Base-by-base conservation (phyloP, 139 green algal genomes). In the Gonium pectorale region DNA sequence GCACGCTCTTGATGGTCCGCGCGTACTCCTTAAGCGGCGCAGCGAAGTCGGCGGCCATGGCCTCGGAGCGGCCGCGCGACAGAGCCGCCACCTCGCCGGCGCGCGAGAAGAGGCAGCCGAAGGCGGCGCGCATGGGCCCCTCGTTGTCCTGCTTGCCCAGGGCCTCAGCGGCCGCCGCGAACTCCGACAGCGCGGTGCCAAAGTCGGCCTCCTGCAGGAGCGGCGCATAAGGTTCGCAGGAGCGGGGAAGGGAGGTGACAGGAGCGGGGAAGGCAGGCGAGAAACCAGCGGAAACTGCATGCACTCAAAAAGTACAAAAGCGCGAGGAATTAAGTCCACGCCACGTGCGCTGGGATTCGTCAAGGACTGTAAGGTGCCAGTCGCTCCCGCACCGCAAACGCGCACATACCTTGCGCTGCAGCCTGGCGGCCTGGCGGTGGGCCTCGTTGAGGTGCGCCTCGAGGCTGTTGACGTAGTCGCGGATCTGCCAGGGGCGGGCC, bases 11-110 rank as follows among this genome's bases (percentile, higher is more conserved):
- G 44, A 97, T 92, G 43, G 86, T 90, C 17, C 94, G 90, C 29
- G 92, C 89, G 70, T 90, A 93, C 86, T 99, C 97, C 77, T 96
- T 96, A 31, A 99, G 87, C 0, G 96, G 96, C 1, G 94, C 93
- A 86, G 97, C 95, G 81, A 99, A 98, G 29, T 79, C 86, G 17
- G 44, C 44, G 0, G 54, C 79, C 66, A 96, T 82, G 9, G 51
- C 68, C 46, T 90, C 79, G 38, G 79, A 80, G 13, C 86, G 79
- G 33, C 79, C 27, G 27, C 33, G 52, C n/a, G 80, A 87, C 63
- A 78, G 41, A 7, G 64, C 52, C 31, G 81, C 63, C 38, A 89
- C 56, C 60, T 86, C 77, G 66, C 46, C 68, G 2, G 54, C 80
- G 24, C 56, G 43, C 17, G 3, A 52, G 41, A 68, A 69, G 40